Evolutionary conservation across 2,329 filamentous ascomycete species (phyloP), one percentile per base, ranked within the genome.

Genomic region (Aureobasidium vineae): DNA sequence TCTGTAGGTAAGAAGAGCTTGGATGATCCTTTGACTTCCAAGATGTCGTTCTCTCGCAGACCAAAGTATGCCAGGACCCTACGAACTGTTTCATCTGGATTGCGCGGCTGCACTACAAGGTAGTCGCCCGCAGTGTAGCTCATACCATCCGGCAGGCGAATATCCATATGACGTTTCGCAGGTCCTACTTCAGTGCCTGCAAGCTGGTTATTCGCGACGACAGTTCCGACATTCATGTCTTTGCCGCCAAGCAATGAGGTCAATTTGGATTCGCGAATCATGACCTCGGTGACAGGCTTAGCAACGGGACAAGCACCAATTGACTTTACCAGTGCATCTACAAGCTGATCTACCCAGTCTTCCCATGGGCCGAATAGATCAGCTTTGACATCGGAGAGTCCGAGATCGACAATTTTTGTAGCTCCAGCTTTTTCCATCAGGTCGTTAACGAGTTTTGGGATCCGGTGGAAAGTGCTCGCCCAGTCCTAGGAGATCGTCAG

Each of bases 71-170:
- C 13, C 15, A 47, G 43, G 5, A 85, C 88, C 10, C 89, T 82
- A 3, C 82, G 80, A 2, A 93, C 84, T 11, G 80, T 85, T 33
- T 82, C 77, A 57, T 81, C 81, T 1, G 86, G 85, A 73, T 93
- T 94, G 36, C 90, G 77, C 0, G 90, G 90, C 2, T 71, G 68
- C 5, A 75, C 68, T 0, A 89, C 88, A 1, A 93, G 82, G 73
- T 95, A 93, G 73, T 94, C 90, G 16, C 90, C 90, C 1, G 88
- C 84, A 43, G 84, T 82, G 76, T 93, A 94, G 0, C 81, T 83
- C 80, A 86, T 78, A 11, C 75, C 77, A 1, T 75, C 76, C 1
- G 79, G 80, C 8, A 81, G 71, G 53, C 77, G 75, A 64, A 82
- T 75, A 66, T 80, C 78, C 33, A 81, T 77, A 66, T 81, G 77